A percentile compares a stretch with the other conserved stretches of the same genome.
These are phyloP conservation scores for Geotrichum reessii DNA, from an alignment of 1,139 yeast species.

Conservation along the genomic window DNA sequence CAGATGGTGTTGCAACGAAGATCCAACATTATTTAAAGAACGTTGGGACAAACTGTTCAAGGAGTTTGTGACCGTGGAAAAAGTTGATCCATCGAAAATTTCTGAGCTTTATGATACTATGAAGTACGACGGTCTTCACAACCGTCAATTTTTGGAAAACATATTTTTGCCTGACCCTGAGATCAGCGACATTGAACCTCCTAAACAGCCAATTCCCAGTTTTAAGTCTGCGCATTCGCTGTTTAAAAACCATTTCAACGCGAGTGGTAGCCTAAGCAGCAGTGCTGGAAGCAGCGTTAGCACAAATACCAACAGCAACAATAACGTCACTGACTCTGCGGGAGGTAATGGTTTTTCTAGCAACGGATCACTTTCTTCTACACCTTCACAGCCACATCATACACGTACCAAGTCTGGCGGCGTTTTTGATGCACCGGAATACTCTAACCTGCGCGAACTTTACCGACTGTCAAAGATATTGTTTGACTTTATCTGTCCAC, in stretches of 20 bases:
- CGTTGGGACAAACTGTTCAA: slow-evolving; percentile 96
- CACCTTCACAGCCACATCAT: slow-evolving; percentile 4
- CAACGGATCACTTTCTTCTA: not conserved
- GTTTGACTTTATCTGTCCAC: slow-evolving; percentile 97
- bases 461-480: slow-evolving; percentile 86
- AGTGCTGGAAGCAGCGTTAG: not conserved
- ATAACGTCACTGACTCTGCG: not conserved
- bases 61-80: slow-evolving; percentile 88
- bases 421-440: slow-evolving; percentile 74
- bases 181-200: slow-evolving; percentile 25
- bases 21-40: slow-evolving; percentile 81
- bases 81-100: slow-evolving; percentile 95
- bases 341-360: not conserved
- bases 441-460: slow-evolving; percentile 75
- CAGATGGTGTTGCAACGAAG: slow-evolving; percentile 97
- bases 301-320: too few species aligned
- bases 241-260: not conserved
- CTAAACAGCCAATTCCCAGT: slow-evolving; percentile 42
- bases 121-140: slow-evolving; percentile 97
- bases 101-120: slow-evolving; percentile 95
- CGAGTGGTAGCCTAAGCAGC: not conserved
- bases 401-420: slow-evolving; percentile 15
- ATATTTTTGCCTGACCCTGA: slow-evolving; percentile 68
- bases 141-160: slow-evolving; percentile 77
- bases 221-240: slow-evolving; percentile 16